phyloP scores from a whole-genome alignment of 305 asterid genomes.

The Rubia peregrina region DNA sequence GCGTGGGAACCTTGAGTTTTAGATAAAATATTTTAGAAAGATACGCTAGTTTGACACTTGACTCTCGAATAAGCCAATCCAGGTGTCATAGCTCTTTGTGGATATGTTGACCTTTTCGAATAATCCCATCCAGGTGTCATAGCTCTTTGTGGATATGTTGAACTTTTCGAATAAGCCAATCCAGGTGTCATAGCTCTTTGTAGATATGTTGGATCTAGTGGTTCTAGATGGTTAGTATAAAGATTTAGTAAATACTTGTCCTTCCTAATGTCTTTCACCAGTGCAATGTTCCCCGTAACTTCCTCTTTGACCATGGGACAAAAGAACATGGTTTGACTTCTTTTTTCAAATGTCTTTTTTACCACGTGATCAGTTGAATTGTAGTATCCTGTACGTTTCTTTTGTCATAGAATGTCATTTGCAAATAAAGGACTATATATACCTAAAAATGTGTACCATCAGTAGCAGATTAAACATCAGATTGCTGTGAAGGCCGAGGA shows the following conservation, averaged over 20 bases:
- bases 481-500: neutral
- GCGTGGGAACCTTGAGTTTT: neutral
- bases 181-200: neutral
- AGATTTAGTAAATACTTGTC: neutral
- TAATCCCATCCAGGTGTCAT: too few relatives aligned
- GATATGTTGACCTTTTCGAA: neutral
- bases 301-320: neutral
- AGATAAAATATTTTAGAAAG: neutral
- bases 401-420: slow-evolving; percentile 5
- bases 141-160: too few relatives aligned
- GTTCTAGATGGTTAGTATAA: neutral
- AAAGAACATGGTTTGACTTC: neutral
- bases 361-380: neutral
- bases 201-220: neutral
- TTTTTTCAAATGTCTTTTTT: neutral
- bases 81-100: too few relatives aligned
- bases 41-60: neutral
- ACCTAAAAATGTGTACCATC: neutral
- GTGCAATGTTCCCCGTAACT: neutral
- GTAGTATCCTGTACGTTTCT: neutral
- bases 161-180: neutral
- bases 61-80: too few relatives aligned
- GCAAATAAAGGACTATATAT: neutral
- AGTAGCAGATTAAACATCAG: neutral
- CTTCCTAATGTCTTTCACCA: neutral